Conservation (phyloP, 805 yeast species). For the Lipomyces mesembrius region DNA sequence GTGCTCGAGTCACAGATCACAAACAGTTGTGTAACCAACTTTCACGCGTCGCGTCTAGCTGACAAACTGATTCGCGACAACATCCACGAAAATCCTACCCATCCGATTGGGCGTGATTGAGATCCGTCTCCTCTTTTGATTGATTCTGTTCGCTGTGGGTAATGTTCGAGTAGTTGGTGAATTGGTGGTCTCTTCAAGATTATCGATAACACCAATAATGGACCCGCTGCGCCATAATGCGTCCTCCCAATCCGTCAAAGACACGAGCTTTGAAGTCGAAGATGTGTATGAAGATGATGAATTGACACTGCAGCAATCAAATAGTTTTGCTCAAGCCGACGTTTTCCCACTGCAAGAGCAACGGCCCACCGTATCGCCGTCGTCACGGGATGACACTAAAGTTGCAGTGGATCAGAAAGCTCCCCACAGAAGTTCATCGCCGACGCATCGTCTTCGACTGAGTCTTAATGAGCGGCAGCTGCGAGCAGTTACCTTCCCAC, state of each 20-base stretch:
- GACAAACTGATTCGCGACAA: not conserved
- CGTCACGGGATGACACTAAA: not conserved
- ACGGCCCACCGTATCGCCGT: not conserved
- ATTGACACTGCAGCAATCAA: slow-evolving; percentile 15
- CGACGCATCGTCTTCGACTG: slow-evolving; percentile 20
- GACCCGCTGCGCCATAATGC: not conserved
- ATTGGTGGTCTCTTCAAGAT: not conserved
- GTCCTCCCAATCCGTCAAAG: slow-evolving; percentile 14
- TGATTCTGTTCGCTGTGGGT: not conserved
- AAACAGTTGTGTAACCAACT: not conserved
- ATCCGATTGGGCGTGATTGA: not conserved
- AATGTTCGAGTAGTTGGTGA: not conserved
- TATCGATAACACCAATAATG: not conserved
- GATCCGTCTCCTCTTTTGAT: not conserved
- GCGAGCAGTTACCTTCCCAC: slow-evolving; percentile 52
- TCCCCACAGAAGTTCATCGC: slow-evolving; percentile 1
- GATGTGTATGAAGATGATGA: slow-evolving; percentile 20
- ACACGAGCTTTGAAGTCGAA: slow-evolving; percentile 16
- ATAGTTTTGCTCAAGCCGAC: not conserved
- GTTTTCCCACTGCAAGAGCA: not conserved
- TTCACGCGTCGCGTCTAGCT: slow-evolving; percentile 4
- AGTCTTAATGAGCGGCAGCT: slow-evolving; percentile 51
- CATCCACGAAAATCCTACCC: not conserved
- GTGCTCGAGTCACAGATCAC: not conserved
- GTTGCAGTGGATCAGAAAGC: not conserved